Evolutionary conservation across 2,329 filamentous ascomycete species (phyloP), one percentile per base, ranked within the genome.

Genomic region (Paraconiothyrium sp.): DNA sequence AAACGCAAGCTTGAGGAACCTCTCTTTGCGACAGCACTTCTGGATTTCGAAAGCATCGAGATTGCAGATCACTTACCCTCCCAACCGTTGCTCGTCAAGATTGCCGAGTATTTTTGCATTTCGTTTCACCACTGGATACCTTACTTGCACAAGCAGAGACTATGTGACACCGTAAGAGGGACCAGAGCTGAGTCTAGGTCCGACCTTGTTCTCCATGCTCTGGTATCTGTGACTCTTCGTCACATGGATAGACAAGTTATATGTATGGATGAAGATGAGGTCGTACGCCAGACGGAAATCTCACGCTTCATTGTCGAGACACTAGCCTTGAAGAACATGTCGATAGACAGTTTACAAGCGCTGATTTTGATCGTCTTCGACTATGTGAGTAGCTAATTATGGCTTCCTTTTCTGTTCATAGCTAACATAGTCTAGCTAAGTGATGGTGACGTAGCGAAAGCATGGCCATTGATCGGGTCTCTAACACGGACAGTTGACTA

Each of bases 91-190:
- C 63, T 76, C 1, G 37, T 69, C 41, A 74, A 71, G 44, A 57
- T 76, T 8, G 71, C 65, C 3, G 71, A 76, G 32, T 76, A 72
- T 44, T 76, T 75, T 35, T 76, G 71, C 32, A 59, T 66, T 10
- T 74, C 74, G 0, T 76, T 76, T n/a, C 74, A 76, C 60, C 74
- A 76, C 48, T 76, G 74, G 74, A 73, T 76, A 9, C 74, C 74
- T 1, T 75, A 74, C 35, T 57, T 76, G 1, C 73, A 76, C 61
- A 76, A 76, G 56, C 54, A 71, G 30, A 60, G 72, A n/a, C 63
- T 76, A 3, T 72, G 70, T 34, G 67, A 61, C 4, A 67, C 66
- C 27, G 72, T 75, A 10, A 62, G 58, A 13, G 61, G 71, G 49
- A 62, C 63, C 1, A 41, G 60, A 5, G 66, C 62, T 41, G 62